Evolutionary conservation across 352 stramenopile species (phyloP), one percentile per base, ranked within the genome.

Genomic region (Globisporangium recalcitrans): DNA sequence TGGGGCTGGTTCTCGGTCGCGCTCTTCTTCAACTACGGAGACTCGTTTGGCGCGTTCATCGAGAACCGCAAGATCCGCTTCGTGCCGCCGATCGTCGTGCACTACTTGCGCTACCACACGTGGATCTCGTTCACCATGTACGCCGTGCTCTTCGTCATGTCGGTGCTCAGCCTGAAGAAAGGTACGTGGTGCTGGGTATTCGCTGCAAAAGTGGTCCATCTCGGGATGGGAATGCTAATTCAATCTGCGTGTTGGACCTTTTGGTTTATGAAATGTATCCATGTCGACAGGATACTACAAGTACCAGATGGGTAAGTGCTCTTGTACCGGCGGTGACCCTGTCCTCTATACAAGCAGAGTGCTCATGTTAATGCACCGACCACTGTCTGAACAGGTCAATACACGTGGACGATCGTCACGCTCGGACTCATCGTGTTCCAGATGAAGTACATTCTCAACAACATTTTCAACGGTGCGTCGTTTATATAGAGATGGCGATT

Each of bases 1-100:
- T 99, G 97, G 97, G 86, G 94, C 67, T 99, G 96, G 96, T 99
- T 99, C 77, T 78, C 85, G 19, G 87, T 98, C 2, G 91, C 93
- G n/a, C 91, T 99, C 11, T 97, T 98, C 74, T 99, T 98, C 75
- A 97, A 97, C 51, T 99, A 96, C 53, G 87, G 87, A 22, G 87
- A 96, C 64, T 93, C 86, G 49, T 85, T 95, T 42, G 84, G 85
- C 52, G 77, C 73, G 36, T 96, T 96, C 65, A 75, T 91, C n/a
- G 82, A 90, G 71, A 90, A 82, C 62, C 84, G 83, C 58, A 91
- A 93, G 62, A 82, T 93, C 57, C 85, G 85, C 58, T 87, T 91
- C 53, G 82, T 93, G 52, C 78, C 85, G 8, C 73, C 87, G 0
- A 74, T 73, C n/a, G 68, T 94, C 48, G 80, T 86, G 62, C 82